Base-by-base conservation (phyloP, 441 rosid species). In the Pelargonium myrrhifolium region DNA sequence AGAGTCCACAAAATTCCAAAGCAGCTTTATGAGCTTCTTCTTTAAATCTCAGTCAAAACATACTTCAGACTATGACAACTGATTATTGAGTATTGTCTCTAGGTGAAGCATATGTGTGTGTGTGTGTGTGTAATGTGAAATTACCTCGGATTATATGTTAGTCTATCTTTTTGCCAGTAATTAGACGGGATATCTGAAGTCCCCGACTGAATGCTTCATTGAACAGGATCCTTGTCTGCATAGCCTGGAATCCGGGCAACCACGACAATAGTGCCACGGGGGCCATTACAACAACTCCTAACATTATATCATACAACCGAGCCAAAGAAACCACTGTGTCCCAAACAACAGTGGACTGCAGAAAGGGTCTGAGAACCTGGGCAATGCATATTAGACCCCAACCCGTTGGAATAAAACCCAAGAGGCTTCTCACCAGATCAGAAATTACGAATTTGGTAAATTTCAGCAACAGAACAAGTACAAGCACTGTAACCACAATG, bases 181-280 rank as follows among this genome's bases (percentile, higher is more conserved):
- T 60, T 20, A 72, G 62, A 14, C 56, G 63, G 26, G 62, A 22
- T 37, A 72, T 55, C 43, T 67, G 67, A 4, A 72, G 75, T 5
- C 75, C 75, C 58, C 75, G 62, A 11, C 71, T 21, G 18, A 61
- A 67, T 3, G 75, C 71, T 20, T 68, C 64, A 62, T 67, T 72
- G 51, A 72, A 72, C 40, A 67, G 62, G 28, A 72, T 67, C 43
- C 75, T 67, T 67, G 65, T 67, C 75, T 72, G 75, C 71, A 72
- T 51, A 2, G 37, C 21, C 42, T 67, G 45, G 60, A 67, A 35
- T 20, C 68, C 75, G 0, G 75, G 75, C 65, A 72, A 53, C 75
- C 75, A 72, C 20, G 75, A 67, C 18, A 72, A 61, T 15, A 72
- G 61, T 59, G 71, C 75, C 67, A 72, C 65, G 0, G 75, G 75